Conservation (phyloP, 345 rosid genomes). For the Eucalyptus erythrocorys region DNA sequence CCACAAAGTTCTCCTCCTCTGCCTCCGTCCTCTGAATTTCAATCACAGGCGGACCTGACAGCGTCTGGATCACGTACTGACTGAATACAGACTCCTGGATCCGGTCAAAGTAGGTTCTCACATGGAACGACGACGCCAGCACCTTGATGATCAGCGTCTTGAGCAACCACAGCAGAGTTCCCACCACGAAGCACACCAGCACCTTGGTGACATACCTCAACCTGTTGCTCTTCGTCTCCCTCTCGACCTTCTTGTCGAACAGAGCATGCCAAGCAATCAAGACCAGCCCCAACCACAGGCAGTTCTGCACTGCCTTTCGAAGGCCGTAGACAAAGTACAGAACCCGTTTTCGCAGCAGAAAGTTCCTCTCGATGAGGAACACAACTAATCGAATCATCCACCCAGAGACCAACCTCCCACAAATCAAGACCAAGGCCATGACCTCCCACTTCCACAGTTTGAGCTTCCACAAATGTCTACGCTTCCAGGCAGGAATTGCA, state of each 20-base stretch:
- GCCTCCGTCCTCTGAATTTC: constrained; percentile 37
- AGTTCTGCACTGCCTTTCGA: constrained; percentile 69
- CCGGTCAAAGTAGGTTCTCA: constrained; percentile 85
- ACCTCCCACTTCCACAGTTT: constrained; percentile 89
- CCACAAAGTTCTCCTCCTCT: constrained; percentile 32
- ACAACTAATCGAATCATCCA: constrained; percentile 66
- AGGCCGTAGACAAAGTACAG: constrained; percentile 86
- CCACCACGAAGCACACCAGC: constrained; percentile 60
- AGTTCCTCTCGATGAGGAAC: constrained; percentile 62
- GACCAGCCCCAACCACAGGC: constrained; percentile 83
- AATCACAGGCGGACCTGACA: constrained; percentile 65
- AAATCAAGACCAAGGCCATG: constrained; percentile 60
- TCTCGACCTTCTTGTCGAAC: constrained; percentile 53
- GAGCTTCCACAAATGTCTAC: constrained; percentile 30
- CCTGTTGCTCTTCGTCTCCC: constrained; percentile 12
- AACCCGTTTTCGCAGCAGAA: constrained; percentile 62
- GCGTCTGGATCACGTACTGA: constrained; percentile 68
- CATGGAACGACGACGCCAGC: constrained; percentile 86
- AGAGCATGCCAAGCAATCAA: constrained; percentile 69
- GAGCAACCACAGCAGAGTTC: constrained; percentile 62
- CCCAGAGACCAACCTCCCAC: constrained; percentile 79
- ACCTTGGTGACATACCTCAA: constrained; percentile 49
- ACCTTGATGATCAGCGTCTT: constrained; percentile 82
- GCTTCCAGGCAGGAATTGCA: constrained; percentile 14
- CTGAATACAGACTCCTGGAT: constrained; percentile 80